These are phyloP conservation scores for Penicillium psychrosexuale DNA, from an alignment of 2,329 filamentous ascomycete genomes.

Conservation along the genomic window DNA sequence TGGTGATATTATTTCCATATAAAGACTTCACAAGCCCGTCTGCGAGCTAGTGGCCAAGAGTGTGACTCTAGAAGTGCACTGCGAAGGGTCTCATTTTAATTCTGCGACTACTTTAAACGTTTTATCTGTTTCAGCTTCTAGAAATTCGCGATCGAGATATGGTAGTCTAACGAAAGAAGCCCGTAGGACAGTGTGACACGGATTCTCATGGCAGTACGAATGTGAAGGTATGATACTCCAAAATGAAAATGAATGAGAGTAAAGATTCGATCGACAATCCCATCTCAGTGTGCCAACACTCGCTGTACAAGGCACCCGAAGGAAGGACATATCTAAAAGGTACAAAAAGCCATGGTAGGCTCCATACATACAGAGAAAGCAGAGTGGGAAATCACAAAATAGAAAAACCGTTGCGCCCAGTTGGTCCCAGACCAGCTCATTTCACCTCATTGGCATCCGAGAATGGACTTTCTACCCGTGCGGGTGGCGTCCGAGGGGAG, in stretches of 20 bases:
- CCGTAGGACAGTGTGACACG: neutral
- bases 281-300: constrained; percentile 16
- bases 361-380: constrained; percentile 30
- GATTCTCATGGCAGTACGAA: neutral
- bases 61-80: neutral
- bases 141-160: too few relatives aligned
- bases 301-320: constrained; percentile 22
- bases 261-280: constrained; percentile 16
- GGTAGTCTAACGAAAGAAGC: neutral
- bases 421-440: constrained; percentile 18
- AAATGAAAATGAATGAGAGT: constrained; percentile 1
- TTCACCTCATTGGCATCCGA: constrained; percentile 45
- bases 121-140: too few relatives aligned
- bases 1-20: too few relatives aligned
- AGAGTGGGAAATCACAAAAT: constrained; percentile 10
- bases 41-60: neutral
- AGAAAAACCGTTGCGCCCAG: constrained; percentile 6
- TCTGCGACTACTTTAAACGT: too few relatives aligned
- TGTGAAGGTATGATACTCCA: neutral
- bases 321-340: constrained; percentile 12
- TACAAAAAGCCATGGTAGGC: constrained; percentile 14
- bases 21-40: neutral
- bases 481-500: constrained; percentile 30
- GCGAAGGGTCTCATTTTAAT: neutral
- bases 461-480: constrained; percentile 42